Conservation (phyloP, 768 basidiomycete genomes). For the Dendrothele bispora region DNA sequence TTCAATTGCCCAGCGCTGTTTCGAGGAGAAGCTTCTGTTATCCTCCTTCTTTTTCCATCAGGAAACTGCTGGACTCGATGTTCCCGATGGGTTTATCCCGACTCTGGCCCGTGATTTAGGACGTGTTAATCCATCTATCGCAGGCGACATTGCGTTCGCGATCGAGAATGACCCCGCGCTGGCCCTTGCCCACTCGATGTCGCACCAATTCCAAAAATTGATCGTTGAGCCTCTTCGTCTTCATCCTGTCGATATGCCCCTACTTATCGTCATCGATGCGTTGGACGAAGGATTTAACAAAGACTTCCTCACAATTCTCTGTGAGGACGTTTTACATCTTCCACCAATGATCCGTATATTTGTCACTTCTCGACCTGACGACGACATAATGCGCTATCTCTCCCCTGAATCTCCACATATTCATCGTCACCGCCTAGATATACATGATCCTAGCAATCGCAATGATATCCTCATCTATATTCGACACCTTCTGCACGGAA, state of each 20-base stretch:
- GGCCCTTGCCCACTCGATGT: constrained; percentile 6
- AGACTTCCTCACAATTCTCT: constrained; percentile 15
- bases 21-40: constrained; percentile 21
- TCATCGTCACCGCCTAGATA: constrained; percentile 6
- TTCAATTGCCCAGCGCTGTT: constrained; percentile 23
- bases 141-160: constrained; percentile 11
- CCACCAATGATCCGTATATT: constrained; percentile 18
- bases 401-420: no score
- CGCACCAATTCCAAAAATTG: constrained; percentile 16
- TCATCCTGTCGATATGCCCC: constrained; percentile 1
- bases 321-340: constrained; percentile 15
- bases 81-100: constrained; percentile 8
- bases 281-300: constrained; percentile 19
- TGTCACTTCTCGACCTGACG: constrained; percentile 17
- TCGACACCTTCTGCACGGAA: constrained; percentile 9
- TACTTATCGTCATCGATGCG: constrained; percentile 22
- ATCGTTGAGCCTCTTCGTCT: constrained; percentile 8
- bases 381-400: constrained; percentile 8
- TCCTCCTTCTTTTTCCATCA: constrained; percentile 28
- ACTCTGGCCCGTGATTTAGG: constrained; percentile 20
- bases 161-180: constrained; percentile 11
- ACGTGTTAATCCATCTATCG: constrained; percentile 4
- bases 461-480: constrained; percentile 17
- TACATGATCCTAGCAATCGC: constrained; percentile 10
- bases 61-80: constrained; percentile 6